These are phyloP conservation scores for Coelastrella sp. DNA, from an alignment of 139 green algal species.

Conservation along the genomic window DNA sequence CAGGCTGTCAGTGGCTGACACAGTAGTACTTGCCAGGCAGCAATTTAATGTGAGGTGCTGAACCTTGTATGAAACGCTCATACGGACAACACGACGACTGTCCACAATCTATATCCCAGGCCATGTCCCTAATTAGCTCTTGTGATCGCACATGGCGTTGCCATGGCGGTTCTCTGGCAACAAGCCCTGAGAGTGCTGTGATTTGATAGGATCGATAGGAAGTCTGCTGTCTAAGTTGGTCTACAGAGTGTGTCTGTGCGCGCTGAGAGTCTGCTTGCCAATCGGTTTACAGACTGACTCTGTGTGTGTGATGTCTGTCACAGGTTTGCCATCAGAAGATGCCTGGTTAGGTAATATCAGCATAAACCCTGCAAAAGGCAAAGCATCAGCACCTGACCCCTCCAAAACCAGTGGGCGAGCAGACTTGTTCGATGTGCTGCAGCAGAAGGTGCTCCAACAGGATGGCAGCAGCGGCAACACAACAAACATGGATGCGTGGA, in stretches of 20 bases:
- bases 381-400: constrained; percentile 7
- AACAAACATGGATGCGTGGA: constrained; percentile 34
- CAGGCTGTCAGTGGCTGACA: neutral
- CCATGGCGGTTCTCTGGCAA: too few relatives aligned
- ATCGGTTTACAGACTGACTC: neutral
- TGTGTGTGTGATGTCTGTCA: neutral
- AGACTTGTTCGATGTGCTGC: constrained; percentile 52
- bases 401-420: constrained; percentile 16
- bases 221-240: too few relatives aligned
- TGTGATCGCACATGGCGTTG: too few relatives aligned
- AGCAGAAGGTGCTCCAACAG: constrained; percentile 38
- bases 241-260: too few relatives aligned
- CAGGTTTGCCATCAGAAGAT: constrained; percentile 8
- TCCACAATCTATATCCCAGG: too few relatives aligned
- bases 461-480: neutral
- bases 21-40: neutral
- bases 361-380: constrained; percentile 53
- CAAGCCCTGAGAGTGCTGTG: too few relatives aligned
- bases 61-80: too few relatives aligned
- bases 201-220: too few relatives aligned
- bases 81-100: too few relatives aligned
- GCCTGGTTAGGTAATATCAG: constrained; percentile 50
- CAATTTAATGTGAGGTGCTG: too few relatives aligned
- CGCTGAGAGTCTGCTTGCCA: neutral
- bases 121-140: too few relatives aligned